Evolutionary conservation across 768 basidiomycete genomes (phyloP).

Genomic region (Pulveroboletus sp.): DNA sequence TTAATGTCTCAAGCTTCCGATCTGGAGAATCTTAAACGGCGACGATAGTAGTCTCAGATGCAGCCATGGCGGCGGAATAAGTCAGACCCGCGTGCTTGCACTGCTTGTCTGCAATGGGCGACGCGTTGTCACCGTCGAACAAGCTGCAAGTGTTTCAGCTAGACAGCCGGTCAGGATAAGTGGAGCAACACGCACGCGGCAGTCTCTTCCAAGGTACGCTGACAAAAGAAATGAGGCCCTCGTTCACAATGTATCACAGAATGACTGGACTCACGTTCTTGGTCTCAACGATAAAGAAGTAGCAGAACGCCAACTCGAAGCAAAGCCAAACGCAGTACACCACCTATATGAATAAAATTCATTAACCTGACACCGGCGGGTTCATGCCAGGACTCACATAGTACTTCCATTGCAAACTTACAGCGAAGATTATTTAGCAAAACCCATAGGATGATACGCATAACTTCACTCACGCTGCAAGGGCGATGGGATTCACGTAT

Average conservation of each 20-base stretch:
- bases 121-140: conserved; percentile 10
- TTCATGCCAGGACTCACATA: conserved; percentile 29
- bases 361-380: background rate
- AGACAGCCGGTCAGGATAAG: background rate
- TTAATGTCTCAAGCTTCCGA: too few relatives aligned
- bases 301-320: conserved; percentile 40
- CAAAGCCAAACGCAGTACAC: conserved; percentile 39
- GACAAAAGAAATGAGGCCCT: background rate
- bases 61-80: background rate
- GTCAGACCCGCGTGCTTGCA: background rate
- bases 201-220: conserved; percentile 20
- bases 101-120: background rate
- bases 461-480: conserved; percentile 18
- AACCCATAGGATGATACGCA: background rate
- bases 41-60: background rate
- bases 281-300: conserved; percentile 37
- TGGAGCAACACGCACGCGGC: conserved; percentile 11
- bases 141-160: conserved; percentile 4
- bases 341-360: background rate
- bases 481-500: conserved; percentile 37
- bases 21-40: background rate
- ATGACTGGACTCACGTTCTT: conserved; percentile 25
- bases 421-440: background rate
- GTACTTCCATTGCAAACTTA: conserved; percentile 43
- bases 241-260: too few relatives aligned